Percentiles rank a stretch among this genome's conserved stretches.
These are phyloP conservation scores for Metrosideros polymorpha DNA, from an alignment of 441 rosid species.

Conservation along the genomic window DNA sequence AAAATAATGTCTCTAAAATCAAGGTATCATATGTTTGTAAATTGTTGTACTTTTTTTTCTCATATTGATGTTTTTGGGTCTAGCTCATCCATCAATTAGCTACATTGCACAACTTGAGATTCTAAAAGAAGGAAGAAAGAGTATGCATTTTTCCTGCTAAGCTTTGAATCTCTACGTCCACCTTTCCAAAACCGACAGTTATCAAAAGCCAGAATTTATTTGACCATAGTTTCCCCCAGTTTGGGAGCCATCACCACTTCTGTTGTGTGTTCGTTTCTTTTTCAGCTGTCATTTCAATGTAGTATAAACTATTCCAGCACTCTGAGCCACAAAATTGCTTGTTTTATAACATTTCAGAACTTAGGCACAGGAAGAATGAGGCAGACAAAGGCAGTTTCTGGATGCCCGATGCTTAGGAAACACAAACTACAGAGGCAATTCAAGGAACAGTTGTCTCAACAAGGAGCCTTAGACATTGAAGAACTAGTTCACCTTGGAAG, in stretches of 20 bases:
- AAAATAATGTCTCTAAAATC: slow-evolving; percentile 43
- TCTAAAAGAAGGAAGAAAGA: not conserved
- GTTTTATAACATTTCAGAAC: slow-evolving; percentile 28
- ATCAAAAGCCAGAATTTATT: not conserved
- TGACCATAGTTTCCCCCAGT: not conserved
- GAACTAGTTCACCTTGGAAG: slow-evolving; percentile 80
- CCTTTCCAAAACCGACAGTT: not conserved
- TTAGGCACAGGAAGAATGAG: slow-evolving; percentile 41
- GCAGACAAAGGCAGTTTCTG: slow-evolving; percentile 46
- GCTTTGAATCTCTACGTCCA: not conserved
- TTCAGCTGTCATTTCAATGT: not conserved
- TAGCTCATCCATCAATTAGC: not conserved
- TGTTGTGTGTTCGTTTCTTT: not conserved
- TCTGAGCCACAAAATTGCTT: not conserved
- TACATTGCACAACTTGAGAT: not conserved
- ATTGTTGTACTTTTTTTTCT: not conserved
- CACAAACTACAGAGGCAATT: slow-evolving; percentile 57
- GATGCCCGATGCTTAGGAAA: slow-evolving; percentile 87
- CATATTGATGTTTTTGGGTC: not conserved
- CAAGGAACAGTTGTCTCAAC: slow-evolving; percentile 40
- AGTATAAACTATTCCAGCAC: not conserved
- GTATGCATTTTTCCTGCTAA: not conserved
- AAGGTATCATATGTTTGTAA: slow-evolving; percentile 33
- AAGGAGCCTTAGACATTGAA: slow-evolving; percentile 81
- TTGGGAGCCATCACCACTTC: not conserved